phyloP scores from a whole-genome alignment of 768 basidiomycete species.

The Phlebiopsis flavidoalba region DNA sequence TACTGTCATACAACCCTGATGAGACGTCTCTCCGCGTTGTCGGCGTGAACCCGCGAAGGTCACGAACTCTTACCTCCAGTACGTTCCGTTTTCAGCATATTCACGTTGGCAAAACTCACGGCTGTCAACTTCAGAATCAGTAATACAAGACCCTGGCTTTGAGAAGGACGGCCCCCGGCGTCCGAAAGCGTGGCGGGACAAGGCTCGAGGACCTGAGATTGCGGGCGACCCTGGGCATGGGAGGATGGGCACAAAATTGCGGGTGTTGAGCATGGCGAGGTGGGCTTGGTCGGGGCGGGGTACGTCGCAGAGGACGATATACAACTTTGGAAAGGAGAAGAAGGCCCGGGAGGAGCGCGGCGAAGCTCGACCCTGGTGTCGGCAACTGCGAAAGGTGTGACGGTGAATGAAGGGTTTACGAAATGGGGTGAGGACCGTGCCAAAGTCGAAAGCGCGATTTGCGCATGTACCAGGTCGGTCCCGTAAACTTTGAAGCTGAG shows the following conservation, averaged over 20 bases:
- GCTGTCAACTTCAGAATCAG: slow-evolving; percentile 13
- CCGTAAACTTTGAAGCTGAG: neutral
- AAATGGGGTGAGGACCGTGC: slow-evolving; percentile 54
- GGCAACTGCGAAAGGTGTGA: slow-evolving; percentile 21
- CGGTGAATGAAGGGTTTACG: slow-evolving; percentile 48
- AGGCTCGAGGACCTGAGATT: slow-evolving; percentile 55
- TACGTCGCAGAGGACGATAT: slow-evolving; percentile 15
- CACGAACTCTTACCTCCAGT: slow-evolving; percentile 16
- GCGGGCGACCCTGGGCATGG: slow-evolving; percentile 70
- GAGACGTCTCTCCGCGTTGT: slow-evolving; percentile 55
- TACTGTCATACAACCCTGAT: slow-evolving; percentile 69
- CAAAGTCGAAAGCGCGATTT: slow-evolving; percentile 49
- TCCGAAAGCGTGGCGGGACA: slow-evolving; percentile 48
- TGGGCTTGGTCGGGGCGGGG: slow-evolving; percentile 32
- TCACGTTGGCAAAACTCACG: neutral
- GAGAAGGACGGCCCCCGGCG: slow-evolving; percentile 48
- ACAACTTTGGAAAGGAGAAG: slow-evolving; percentile 18
- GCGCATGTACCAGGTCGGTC: slow-evolving; percentile 61
- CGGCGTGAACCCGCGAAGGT: slow-evolving; percentile 25
- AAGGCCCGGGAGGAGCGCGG: slow-evolving; percentile 10
- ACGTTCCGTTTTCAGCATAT: neutral
- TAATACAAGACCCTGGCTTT: slow-evolving; percentile 31
- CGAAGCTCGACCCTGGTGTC: slow-evolving; percentile 18
- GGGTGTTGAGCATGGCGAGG: slow-evolving; percentile 44
- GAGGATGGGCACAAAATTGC: slow-evolving; percentile 54